These are phyloP conservation scores for Coprinopsis marcescibilis DNA, from an alignment of 768 basidiomycete species.

Conservation along the genomic window DNA sequence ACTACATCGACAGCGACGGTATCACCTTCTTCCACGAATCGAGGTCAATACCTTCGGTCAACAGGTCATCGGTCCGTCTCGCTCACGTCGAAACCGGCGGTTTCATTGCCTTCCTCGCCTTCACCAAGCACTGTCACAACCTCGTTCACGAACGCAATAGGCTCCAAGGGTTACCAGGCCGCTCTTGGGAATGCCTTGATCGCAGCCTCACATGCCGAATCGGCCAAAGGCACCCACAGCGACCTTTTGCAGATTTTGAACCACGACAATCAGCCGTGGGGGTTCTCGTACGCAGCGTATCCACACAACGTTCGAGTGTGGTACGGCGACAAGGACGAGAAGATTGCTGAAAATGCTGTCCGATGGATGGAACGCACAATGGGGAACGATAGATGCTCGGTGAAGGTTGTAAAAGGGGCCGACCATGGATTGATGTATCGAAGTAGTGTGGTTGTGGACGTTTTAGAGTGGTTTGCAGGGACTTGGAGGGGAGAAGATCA, in stretches of 20 bases:
- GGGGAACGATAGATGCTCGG: slow-evolving; percentile 65
- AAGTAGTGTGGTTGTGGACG: slow-evolving; percentile 80
- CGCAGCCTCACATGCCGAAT: slow-evolving; percentile 93
- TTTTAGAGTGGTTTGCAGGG: slow-evolving; percentile 63
- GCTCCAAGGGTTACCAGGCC: slow-evolving; percentile 49
- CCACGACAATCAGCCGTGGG: slow-evolving; percentile 84
- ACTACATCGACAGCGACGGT: slow-evolving; percentile 25
- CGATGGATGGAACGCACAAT: slow-evolving; percentile 89
- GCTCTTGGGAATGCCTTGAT: slow-evolving; percentile 86
- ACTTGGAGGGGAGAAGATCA: slow-evolving; percentile 37
- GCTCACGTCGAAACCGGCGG: slow-evolving; percentile 44
- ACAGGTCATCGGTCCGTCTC: slow-evolving; percentile 71
- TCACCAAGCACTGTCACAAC: slow-evolving; percentile 39
- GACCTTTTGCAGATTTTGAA: slow-evolving; percentile 92
- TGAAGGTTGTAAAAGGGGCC: slow-evolving; percentile 81
- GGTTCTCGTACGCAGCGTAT: slow-evolving; percentile 81
- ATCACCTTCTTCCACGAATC: slow-evolving; percentile 27
- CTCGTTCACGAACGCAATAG: slow-evolving; percentile 25
- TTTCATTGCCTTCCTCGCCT: slow-evolving; percentile 47
- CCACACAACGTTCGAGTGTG: slow-evolving; percentile 76
- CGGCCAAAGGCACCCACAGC: slow-evolving; percentile 82
- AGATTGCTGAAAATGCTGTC: slow-evolving; percentile 86
- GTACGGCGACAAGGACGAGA: slow-evolving; percentile 93
- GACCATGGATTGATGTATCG: slow-evolving; percentile 95
- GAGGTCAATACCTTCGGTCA: slow-evolving; percentile 35